These are phyloP conservation scores for Beauveria asiatica DNA, from an alignment of 2,329 filamentous ascomycete genomes.

Conservation along the genomic window DNA sequence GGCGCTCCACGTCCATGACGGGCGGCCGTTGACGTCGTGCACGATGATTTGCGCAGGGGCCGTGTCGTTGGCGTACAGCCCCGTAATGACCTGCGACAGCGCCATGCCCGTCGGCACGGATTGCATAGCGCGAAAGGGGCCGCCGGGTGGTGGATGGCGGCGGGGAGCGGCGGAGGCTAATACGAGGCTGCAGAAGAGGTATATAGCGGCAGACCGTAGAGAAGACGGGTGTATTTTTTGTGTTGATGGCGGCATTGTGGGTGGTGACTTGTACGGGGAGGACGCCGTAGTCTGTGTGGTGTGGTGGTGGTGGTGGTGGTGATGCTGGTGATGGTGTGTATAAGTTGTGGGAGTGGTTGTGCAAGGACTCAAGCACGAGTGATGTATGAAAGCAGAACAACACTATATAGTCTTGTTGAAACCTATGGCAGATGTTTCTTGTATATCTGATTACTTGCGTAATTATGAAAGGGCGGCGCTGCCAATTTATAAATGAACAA, in stretches of 20 bases:
- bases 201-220: not conserved
- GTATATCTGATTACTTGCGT: no score
- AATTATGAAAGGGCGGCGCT: not conserved
- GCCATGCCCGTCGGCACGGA: not conserved
- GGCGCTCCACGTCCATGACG: slow-evolving; percentile 1
- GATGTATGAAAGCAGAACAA: not conserved
- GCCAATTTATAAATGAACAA: not conserved
- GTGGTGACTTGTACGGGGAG: not conserved
- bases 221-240: not conserved
- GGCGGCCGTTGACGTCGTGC: not conserved
- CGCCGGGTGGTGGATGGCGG: not conserved
- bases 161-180: not conserved
- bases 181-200: not conserved
- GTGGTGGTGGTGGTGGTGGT: no score
- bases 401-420: not conserved
- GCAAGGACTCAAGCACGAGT: not conserved
- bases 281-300: no score
- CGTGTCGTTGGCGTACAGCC: slow-evolving; percentile 1
- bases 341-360: not conserved
- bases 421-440: not conserved
- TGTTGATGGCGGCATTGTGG: not conserved
- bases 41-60: not conserved
- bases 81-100: not conserved
- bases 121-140: not conserved
- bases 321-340: not conserved